These are phyloP conservation scores for Malus sylvestris DNA, from an alignment of 306 rosid species.

Conservation along the genomic window DNA sequence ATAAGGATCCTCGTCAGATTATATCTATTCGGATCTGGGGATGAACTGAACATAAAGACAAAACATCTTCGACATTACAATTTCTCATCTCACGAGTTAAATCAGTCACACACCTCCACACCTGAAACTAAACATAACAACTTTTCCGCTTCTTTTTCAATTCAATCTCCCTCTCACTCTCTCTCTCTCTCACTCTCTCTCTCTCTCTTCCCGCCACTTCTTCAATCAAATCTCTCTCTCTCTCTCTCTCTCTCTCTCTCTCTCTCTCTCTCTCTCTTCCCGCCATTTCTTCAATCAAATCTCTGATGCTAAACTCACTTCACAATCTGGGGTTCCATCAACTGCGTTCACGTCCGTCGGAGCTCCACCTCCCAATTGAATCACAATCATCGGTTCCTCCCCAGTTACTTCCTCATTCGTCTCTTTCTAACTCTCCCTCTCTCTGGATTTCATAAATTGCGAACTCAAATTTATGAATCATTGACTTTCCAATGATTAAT, in stretches of 20 bases:
- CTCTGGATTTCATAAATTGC: neutral
- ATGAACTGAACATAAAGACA: too few relatives aligned
- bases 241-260: neutral
- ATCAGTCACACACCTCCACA: neutral
- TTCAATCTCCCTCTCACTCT: neutral
- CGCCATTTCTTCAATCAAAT: neutral
- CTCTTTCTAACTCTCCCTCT: neutral
- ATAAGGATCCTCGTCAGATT: too few relatives aligned
- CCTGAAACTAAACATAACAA: neutral
- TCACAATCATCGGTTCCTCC: conserved; percentile 6
- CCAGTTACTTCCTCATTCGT: conserved; percentile 9
- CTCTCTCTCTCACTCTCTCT: too few relatives aligned
- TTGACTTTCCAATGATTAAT: conserved; percentile 28
- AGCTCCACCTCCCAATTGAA: neutral
- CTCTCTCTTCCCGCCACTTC: neutral
- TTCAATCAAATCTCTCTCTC: neutral
- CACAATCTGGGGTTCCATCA: neutral
- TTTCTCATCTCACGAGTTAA: neutral
- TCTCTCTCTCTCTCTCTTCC: neutral
- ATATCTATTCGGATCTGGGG: too few relatives aligned
- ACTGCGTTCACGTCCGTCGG: neutral
- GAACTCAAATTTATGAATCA: neutral
- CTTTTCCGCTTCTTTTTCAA: neutral
- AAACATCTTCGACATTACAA: neutral
- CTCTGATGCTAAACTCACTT: neutral